A percentile compares a stretch with the other conserved stretches of the same genome.
Conservation (phyloP, 805 yeast species). For the Hanseniaspora singularis region DNA sequence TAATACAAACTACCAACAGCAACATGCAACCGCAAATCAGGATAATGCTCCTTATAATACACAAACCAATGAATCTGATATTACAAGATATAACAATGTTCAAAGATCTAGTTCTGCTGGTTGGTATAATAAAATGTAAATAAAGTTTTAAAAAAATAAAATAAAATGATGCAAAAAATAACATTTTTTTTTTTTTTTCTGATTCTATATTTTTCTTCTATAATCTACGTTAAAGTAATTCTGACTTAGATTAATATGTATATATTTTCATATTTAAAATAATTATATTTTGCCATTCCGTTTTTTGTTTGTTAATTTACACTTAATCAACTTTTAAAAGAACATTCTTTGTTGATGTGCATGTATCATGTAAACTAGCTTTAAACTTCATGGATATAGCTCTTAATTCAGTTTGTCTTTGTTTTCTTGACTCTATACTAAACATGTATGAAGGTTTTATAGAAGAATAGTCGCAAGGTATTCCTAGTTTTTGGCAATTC, state of each 20-base stretch:
- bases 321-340: neutral
- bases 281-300: too few relatives aligned
- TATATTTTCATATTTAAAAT: too few relatives aligned
- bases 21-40: neutral
- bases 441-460: slow-evolving; percentile 46
- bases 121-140: slow-evolving; percentile 1
- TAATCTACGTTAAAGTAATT: too few relatives aligned
- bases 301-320: too few relatives aligned
- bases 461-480: slow-evolving; percentile 44
- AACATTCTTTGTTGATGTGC: neutral
- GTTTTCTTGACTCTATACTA: slow-evolving; percentile 32
- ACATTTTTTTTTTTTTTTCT: too few relatives aligned
- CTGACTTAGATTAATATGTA: too few relatives aligned
- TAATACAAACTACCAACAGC: neutral
- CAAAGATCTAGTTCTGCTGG: slow-evolving; percentile 7
- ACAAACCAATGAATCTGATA: neutral
- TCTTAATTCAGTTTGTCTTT: slow-evolving; percentile 42
- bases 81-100: neutral
- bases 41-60: neutral
- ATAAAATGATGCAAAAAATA: too few relatives aligned
- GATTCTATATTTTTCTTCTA: too few relatives aligned
- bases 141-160: too few relatives aligned
- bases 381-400: slow-evolving; percentile 34
- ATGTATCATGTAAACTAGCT: slow-evolving; percentile 29
- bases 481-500: slow-evolving; percentile 45